Evolutionary conservation across 192 early-diverging fungal genomes (phyloP).

Genomic region (Coemansia sp.): DNA sequence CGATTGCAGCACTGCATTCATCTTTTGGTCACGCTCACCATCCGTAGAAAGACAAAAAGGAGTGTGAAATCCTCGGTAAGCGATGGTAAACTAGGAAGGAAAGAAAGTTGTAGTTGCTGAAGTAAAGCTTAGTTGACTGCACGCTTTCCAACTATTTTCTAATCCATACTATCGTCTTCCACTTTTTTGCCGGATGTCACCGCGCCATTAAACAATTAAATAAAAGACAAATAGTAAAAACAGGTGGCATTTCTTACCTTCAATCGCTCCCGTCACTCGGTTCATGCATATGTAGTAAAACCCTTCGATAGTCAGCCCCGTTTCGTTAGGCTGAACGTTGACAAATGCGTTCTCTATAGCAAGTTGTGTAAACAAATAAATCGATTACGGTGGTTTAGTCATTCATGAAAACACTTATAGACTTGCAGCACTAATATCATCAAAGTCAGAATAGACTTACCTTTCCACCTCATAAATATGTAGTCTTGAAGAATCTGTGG

Average conservation of each 20-base stretch:
- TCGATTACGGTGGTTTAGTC: background rate
- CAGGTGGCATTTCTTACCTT: conserved; percentile 35
- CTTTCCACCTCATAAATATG: conserved; percentile 74
- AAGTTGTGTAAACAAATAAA: background rate
- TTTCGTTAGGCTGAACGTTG: conserved; percentile 52
- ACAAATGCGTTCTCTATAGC: conserved; percentile 56
- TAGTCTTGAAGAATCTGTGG: conserved; percentile 57
- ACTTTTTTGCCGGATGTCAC: background rate
- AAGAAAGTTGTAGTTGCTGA: too few relatives aligned
- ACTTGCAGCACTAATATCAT: background rate
- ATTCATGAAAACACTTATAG: background rate
- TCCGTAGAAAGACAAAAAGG: background rate
- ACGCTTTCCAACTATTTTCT: too few relatives aligned
- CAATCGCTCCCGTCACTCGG: conserved; percentile 55
- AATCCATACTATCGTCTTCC: too few relatives aligned
- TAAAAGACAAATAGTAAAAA: background rate
- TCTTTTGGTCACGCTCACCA: background rate
- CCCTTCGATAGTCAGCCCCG: conserved; percentile 61
- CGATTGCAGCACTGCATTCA: background rate
- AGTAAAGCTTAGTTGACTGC: too few relatives aligned
- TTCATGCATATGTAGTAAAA: conserved; percentile 69
- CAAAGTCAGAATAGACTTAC: conserved; percentile 1
- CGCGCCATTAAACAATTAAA: background rate
- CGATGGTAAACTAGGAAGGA: background rate
- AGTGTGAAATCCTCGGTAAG: background rate